These are phyloP conservation scores for Radiomyces spectabilis DNA, from an alignment of 192 early-diverging fungal species.

Conservation along the genomic window DNA sequence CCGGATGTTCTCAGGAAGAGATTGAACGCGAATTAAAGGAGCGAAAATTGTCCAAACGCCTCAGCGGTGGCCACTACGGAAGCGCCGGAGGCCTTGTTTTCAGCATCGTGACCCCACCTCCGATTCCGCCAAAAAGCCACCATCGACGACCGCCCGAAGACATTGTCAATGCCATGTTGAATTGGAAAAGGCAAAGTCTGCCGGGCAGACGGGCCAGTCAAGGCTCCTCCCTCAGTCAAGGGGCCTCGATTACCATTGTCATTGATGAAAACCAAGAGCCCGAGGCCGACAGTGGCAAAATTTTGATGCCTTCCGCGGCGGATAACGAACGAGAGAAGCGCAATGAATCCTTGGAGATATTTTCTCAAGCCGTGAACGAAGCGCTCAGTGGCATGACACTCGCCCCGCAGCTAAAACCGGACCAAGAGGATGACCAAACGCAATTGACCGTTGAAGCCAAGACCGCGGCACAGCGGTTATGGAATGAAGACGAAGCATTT, in stretches of 20 bases:
- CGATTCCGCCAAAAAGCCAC: not conserved
- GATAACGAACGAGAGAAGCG: too few species aligned
- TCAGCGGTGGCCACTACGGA: slow-evolving; percentile 29
- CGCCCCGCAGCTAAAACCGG: not conserved
- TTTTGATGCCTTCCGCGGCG: too few species aligned
- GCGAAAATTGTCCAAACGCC: slow-evolving; percentile 21
- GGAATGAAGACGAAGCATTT: slow-evolving; percentile 38
- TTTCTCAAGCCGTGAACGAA: too few species aligned
- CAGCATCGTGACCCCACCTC: slow-evolving; percentile 11
- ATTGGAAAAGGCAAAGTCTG: slow-evolving; percentile 11
- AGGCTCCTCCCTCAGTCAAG: too few species aligned
- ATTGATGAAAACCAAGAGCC: too few species aligned
- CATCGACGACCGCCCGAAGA: slow-evolving; percentile 5
- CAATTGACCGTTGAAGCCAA: slow-evolving; percentile 8
- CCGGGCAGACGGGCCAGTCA: too few species aligned
- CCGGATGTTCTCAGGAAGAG: slow-evolving; percentile 17
- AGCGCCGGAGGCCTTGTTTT: slow-evolving; percentile 29
- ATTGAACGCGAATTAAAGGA: slow-evolving; percentile 16
- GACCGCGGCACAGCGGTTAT: slow-evolving; percentile 8
- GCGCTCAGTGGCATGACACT: too few species aligned
- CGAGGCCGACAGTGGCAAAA: too few species aligned
- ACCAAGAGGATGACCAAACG: not conserved
- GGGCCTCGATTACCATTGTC: too few species aligned
- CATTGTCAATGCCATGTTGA: slow-evolving; percentile 8
- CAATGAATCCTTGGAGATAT: too few species aligned